Base-by-base conservation (phyloP, 1,284 basidiomycete species). In the Puccinia hordei region DNA sequence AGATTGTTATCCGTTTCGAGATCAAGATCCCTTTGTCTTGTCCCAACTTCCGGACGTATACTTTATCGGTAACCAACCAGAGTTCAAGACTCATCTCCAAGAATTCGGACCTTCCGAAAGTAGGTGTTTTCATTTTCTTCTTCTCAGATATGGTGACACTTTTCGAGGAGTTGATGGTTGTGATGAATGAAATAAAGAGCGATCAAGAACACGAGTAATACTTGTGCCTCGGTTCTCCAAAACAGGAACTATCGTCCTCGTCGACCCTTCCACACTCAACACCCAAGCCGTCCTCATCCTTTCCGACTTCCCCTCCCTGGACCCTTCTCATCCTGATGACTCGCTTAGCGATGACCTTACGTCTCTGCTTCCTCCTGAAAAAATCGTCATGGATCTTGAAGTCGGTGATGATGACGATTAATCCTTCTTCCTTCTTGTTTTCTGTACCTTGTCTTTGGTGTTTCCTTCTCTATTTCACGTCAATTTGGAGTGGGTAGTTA, bases 1-100 rank as follows among this genome's bases (percentile, higher is more conserved):
- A 89, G 88, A 95, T 94, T 98, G 96, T 84, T 96, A 98, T 85
- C 97, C 97, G 12, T 98, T 93, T 87, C 91, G 92, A 73, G 88
- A 90, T 53, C 87, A 88, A 12, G 97, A 99, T 85, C 97, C 97
- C 0, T 99, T 99, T 86, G 89, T 98, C 80, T 88, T 99, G 55
- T 85, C 88, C 35, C 88, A 91, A 84, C 91, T 93, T 10, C 97
- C 97, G 12, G 90, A 98, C 85, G 86, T 99, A 46, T 96, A 97
- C 85, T 88, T 97, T 82, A 88, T 97, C n/a, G 96, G 97, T 33
- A 94, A 94, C 82, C 96, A 98, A 87, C 91, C 92, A 71, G 87
- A 87, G 82, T 96, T 96, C 85, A 89, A 88, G 81, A 95, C 94
- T 1, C 88, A 89, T 73, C 82, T 94, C 38, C 89, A 93, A 8